Base-by-base conservation (phyloP, 768 basidiomycete species). In the Termitomyces sp. region DNA sequence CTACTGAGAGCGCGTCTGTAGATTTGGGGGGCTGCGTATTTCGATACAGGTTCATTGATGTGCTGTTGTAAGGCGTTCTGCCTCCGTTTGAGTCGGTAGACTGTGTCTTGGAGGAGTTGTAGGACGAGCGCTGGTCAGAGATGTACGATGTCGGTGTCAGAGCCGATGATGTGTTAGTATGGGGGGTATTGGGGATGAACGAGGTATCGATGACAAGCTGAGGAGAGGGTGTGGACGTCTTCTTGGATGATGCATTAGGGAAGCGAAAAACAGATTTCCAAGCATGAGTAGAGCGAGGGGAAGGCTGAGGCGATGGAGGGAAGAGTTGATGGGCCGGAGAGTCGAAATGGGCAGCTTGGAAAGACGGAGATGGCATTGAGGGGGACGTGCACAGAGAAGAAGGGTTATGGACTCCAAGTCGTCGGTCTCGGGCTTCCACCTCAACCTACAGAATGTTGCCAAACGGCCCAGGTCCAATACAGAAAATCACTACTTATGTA, bases 221-320 rank as follows among this genome's bases (percentile, higher is more conserved):
- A 50, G 84, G 70, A 42, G 71, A 69, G 64, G 75, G 78, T 45
- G 66, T 70, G 24, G 76, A 65, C 38, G 80, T 74, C 74, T 86
- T 91, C 77, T 83, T 88, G 53, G 84, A 83, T 8, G 89, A 88
- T 36, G 80, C 73, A 67, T 78, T 88, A 32, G 79, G 85, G 60
- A 91, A 77, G 63, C 89, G 85, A 76, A 92, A 87, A 63, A 91
- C 81, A 22, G 88, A 85, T 74, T 87, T 91, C 91, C 91, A 92
- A 55, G 78, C 69, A 51, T 72, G 69, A 63, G 77, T 66, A 46
- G 73, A 73, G 55, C 75, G 77, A 12, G 69, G 61, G 44, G 62
- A 65, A 32, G 57, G 58, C 55, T 62, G 64, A 20, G 66, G 58
- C 36, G 66, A 46, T 28, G 64, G 59, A 52, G 63, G 40, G 22